Conservation (phyloP, 208 protist genomes). For the Leishmania major region DNA sequence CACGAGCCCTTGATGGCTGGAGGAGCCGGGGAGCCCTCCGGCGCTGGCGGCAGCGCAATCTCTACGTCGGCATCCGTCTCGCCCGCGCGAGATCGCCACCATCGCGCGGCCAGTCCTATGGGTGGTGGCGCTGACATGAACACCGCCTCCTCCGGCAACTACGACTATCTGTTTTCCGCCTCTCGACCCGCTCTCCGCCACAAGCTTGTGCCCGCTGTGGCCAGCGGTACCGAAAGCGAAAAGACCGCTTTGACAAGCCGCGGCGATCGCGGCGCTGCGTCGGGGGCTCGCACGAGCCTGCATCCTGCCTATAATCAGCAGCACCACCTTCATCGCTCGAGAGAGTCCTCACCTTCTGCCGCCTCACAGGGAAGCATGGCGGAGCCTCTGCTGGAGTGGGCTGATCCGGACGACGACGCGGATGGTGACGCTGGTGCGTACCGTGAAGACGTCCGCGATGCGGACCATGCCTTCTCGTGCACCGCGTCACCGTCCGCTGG, state of each 20-base stretch:
- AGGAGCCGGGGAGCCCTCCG: background rate
- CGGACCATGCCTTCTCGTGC: background rate
- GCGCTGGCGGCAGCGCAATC: background rate
- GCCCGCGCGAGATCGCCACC: background rate
- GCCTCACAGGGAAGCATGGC: too few relatives aligned
- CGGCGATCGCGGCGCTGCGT: background rate
- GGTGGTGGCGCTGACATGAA: background rate
- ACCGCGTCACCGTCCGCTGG: background rate
- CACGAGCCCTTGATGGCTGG: background rate
- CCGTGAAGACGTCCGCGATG: background rate
- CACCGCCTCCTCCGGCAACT: background rate
- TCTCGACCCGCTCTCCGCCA: slow-evolving; percentile 1
- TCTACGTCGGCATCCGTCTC: background rate
- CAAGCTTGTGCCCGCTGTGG: background rate
- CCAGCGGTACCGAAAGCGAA: background rate
- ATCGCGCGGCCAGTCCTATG: background rate
- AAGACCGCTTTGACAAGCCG: background rate
- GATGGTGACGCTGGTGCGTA: background rate
- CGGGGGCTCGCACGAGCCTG: background rate
- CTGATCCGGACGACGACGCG: background rate
- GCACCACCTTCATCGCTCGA: background rate
- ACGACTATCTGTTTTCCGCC: slow-evolving; percentile 27
- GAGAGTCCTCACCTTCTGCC: background rate
- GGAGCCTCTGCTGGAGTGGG: background rate
- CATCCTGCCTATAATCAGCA: background rate